Base-by-base conservation (phyloP, 345 rosid species). In the Hypericum androsaemum region DNA sequence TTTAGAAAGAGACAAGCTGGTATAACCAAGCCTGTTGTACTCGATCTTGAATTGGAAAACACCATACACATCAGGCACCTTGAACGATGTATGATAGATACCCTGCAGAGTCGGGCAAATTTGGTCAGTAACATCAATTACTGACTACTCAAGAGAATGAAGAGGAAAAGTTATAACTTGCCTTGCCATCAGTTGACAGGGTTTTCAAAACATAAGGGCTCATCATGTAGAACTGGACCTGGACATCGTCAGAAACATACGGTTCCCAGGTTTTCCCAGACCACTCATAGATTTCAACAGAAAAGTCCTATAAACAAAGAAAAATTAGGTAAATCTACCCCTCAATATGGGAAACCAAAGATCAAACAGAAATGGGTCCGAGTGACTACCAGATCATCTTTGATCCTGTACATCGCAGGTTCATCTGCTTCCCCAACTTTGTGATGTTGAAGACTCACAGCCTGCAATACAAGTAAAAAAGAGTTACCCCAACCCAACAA, bases 1-100 rank as follows among this genome's bases (percentile, higher is more conserved):
- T 61, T 84, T 84, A 37, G 88, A 69, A 57, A 84, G 81, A 28
- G 83, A 79, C 59, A 84, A 52, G 55, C 71, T 75, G 58, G 85
- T 71, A 77, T 84, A 79, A 28, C 92, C 85, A 6, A 84, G 80
- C 70, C 67, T 77, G 52, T 78, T 65, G 63, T 84, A 81, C 61
- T 84, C 94, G 57, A 81, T 76, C 71, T 81, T 84, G 56, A 81
- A 84, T 60, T 84, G 88, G 72, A 84, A 84, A 52, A 83, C 85
- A 32, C 85, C 83, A 60, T 84, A 81, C 10, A 84, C 81, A 77
- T 84, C 85, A 46, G 88, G 85, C 62, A 84, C 88, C 80, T 67
- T 76, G 64, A 81, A 84, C 43, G 88, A 71, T 50, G 88, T 59
- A 43, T 63, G 67, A 47, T 73, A 84, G 42, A 84, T 50, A 47